A percentile compares a stretch with the other conserved stretches of the same genome.
Conservation (phyloP, 148 eudicot genomes). For the Silene conica region DNA sequence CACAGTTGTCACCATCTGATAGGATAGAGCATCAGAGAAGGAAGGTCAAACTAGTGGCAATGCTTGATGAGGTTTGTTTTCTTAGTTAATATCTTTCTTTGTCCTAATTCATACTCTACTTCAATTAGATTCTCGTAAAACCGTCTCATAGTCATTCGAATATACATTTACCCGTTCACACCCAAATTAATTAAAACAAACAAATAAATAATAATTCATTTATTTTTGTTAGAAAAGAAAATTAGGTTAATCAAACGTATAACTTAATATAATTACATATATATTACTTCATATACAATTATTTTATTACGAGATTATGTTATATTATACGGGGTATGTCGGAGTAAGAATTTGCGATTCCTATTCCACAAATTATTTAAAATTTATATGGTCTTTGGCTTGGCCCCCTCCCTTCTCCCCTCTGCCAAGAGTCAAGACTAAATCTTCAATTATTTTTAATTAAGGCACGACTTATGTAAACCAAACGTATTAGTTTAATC, state of each 20-base stretch:
- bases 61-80: slow-evolving; percentile 88
- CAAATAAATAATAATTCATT: too few relatives aligned
- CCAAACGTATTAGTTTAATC: slow-evolving; percentile 19
- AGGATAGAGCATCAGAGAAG: slow-evolving; percentile 89
- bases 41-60: slow-evolving; percentile 85
- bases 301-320: too few relatives aligned
- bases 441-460: slow-evolving; percentile 31
- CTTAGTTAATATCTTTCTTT: neutral
- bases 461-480: slow-evolving; percentile 26
- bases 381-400: neutral
- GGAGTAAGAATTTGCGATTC: too few relatives aligned
- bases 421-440: slow-evolving; percentile 36
- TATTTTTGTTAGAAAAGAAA: too few relatives aligned
- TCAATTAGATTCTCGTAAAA: neutral
- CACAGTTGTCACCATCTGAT: slow-evolving; percentile 65
- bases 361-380: too few relatives aligned
- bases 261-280: too few relatives aligned
- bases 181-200: too few relatives aligned
- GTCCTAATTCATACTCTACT: too few relatives aligned
- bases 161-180: too few relatives aligned
- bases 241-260: too few relatives aligned
- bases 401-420: neutral
- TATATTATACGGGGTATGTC: too few relatives aligned
- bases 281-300: too few relatives aligned
- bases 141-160: neutral